phyloP scores from a whole-genome alignment of 2,329 filamentous ascomycete species.

The Calonectria pseudoturangicola region DNA sequence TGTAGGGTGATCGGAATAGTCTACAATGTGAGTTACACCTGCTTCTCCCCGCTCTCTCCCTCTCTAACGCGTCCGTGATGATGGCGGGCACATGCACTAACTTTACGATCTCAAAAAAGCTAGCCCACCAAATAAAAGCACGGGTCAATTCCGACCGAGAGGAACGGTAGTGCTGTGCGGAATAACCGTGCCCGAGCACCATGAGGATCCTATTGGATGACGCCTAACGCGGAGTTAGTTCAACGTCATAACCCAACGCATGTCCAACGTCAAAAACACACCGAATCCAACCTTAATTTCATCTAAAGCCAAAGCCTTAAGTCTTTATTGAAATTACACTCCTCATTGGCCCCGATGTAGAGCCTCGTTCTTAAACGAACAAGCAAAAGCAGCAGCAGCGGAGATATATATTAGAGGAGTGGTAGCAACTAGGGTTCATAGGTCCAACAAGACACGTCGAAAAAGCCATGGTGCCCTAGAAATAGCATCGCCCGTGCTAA shows the following conservation, averaged over 20 bases:
- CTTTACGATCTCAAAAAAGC: neutral
- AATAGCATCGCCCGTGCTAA: too few relatives aligned
- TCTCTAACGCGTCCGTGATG: neutral
- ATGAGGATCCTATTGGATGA: slow-evolving; percentile 2
- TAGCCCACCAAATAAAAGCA: slow-evolving; percentile 1
- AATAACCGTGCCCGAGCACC: neutral
- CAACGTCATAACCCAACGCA: neutral
- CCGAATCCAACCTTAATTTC: neutral
- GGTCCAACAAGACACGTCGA: neutral
- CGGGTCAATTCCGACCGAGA: slow-evolving; percentile 28
- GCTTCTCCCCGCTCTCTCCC: neutral
- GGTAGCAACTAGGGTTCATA: neutral
- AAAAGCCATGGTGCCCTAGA: too few relatives aligned
- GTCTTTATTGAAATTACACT: too few relatives aligned
- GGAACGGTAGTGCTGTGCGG: slow-evolving; percentile 9
- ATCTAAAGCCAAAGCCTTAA: neutral
- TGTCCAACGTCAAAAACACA: neutral
- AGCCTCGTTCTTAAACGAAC: too few relatives aligned
- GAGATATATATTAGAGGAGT: too few relatives aligned
- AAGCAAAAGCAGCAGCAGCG: too few relatives aligned
- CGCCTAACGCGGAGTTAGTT: slow-evolving; percentile 1
- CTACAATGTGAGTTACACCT: neutral
- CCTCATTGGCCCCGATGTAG: too few relatives aligned
- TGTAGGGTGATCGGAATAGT: neutral
- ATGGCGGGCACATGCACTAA: neutral